Evolutionary conservation across 2,329 filamentous ascomycete species (phyloP), one percentile per base, ranked within the genome.

Genomic region (Nigrospora osmanthi): DNA sequence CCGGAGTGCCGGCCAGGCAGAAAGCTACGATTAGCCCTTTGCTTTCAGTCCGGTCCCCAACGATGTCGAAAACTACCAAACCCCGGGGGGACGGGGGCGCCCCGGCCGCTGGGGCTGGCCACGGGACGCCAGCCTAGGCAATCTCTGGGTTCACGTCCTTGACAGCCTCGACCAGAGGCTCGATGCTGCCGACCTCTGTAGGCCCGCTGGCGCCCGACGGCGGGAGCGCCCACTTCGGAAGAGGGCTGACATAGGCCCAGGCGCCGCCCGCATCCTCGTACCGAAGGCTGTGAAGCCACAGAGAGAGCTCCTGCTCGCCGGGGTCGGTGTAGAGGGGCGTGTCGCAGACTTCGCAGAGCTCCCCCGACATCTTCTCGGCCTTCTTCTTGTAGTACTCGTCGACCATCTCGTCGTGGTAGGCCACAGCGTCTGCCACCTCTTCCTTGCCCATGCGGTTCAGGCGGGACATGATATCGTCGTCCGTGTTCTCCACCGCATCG

Each of bases 301-400:
- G 85, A 1, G 87, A 88, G 39, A 98, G 73, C 69, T 98, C 93
- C 57, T 97, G 90, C 36, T 75, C 68, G 1, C 90, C 90, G 0
- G 93, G 93, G 59, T 98, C 93, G 14, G 87, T 94, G 65, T 97
- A 98, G 37, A 98, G 71, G 17, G 88, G 86, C 16, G 93, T 95
- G 47, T 85, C 77, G 63, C 93, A 98, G 32, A 89, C 65, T 6
- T 83, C 75, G 62, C 93, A 98, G 14, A 80, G 68, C 57, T 89
- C 73, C 12, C 93, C 93, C 1, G 90, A 94, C 76, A 97, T 85
- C 62, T 88, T 90, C 71, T 98, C 93, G 1, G 90, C 91, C 56
- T 91, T 90, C 56, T 83, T 81, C 66, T 90, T 89, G 60, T 95
- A 81, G 63, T 97, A 97, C 45, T 85, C 76, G 54, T 90, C 85